Base-by-base conservation (phyloP, 768 basidiomycete species). In the Panellus pusillus region DNA sequence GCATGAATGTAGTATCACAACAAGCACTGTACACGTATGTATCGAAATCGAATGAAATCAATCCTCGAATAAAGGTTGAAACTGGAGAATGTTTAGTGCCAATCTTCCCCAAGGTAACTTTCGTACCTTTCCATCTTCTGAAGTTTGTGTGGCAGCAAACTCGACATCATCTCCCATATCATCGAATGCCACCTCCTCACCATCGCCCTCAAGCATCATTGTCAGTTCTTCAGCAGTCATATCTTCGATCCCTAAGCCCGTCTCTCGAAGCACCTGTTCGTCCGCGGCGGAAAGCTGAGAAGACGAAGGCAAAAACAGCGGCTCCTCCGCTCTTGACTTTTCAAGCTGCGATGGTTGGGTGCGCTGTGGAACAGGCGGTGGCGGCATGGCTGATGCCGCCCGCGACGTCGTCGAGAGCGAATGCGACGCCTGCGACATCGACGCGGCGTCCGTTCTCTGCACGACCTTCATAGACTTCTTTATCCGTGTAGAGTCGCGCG, bases 221-320 rank as follows among this genome's bases (percentile, higher is more conserved):
- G 71, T 75, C 32, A 90, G 67, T 64, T 89, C 87, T 19, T 81
- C 77, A 6, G 68, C 74, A 53, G 76, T 72, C 87, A 91, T 88
- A 55, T 76, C 64, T 61, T 89, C 87, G 19, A 86, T 73, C 3
- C 84, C 87, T 27, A 91, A 70, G 5, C 88, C 88, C 1, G 84
- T 82, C 24, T 74, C 76, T 35, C 75, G 75, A 41, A 90, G 73
- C 6, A 75, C 73, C 46, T 76, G 79, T 59, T 76, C 72, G 35
- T 82, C 79, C 28, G 74, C 76, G 27, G 72, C 74, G 3, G 87
- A 85, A 35, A 86, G 74, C 63, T 86, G 86, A n/a, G 84, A 79
- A 7, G 76, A 74, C 31, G 60, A 55, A 20, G 82, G 72, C 51
- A 74, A 61, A 65, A 84, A 72, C 63, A 82, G 65, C 50, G 81